These are phyloP conservation scores for Candida insectorum DNA, from an alignment of 805 yeast species.

Conservation along the genomic window DNA sequence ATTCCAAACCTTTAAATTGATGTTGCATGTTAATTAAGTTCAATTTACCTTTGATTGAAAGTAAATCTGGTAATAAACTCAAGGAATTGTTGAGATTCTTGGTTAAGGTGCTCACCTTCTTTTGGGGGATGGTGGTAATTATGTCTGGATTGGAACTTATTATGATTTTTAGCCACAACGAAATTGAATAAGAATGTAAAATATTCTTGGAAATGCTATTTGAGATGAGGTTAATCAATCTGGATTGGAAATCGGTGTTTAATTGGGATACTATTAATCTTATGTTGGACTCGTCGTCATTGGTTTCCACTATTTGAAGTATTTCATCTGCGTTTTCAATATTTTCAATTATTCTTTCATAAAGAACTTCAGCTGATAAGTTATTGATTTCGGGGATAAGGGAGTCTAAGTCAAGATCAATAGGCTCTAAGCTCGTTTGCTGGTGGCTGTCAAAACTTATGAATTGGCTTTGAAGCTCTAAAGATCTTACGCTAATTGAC, in stretches of 20 bases:
- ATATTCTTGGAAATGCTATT: background rate
- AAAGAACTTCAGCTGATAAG: conserved; percentile 2
- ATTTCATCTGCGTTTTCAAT: conserved; percentile 8
- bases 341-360: conserved; percentile 7
- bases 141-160: conserved; percentile 56
- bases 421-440: background rate
- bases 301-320: conserved; percentile 24
- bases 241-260: conserved; percentile 21
- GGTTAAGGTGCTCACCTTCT: conserved; percentile 45
- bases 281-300: conserved; percentile 27
- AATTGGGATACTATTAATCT: conserved; percentile 36
- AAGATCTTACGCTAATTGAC: conserved; percentile 1
- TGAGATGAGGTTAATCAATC: conserved; percentile 24
- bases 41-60: conserved; percentile 83
- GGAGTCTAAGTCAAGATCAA: conserved; percentile 11
- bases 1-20: conserved; percentile 47
- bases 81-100: conserved; percentile 53
- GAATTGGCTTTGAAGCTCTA: conserved; percentile 3
- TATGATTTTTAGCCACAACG: conserved; percentile 80
- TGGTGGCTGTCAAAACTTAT: background rate
- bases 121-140: conserved; percentile 1
- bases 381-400: conserved; percentile 14
- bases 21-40: conserved; percentile 76
- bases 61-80: conserved; percentile 59
- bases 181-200: conserved; percentile 10